phyloP scores from a whole-genome alignment of 2,329 filamentous ascomycete genomes.

The Colletotrichum cuscutae region DNA sequence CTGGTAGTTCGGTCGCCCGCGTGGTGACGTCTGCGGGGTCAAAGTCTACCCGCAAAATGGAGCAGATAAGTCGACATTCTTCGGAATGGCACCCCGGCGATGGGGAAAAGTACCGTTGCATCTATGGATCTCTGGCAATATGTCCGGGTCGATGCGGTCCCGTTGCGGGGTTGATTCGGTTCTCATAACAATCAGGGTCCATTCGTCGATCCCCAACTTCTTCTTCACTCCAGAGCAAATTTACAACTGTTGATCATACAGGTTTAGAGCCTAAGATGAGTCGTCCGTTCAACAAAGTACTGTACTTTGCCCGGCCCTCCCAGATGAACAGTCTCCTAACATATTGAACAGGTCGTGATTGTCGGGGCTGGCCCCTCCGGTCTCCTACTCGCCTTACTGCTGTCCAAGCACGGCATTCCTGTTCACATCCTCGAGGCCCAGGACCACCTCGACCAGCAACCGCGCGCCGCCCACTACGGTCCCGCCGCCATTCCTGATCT shows the following conservation, averaged over 20 bases:
- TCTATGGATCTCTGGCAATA: background rate
- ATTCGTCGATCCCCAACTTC: background rate
- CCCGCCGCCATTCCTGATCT: conserved; percentile 68
- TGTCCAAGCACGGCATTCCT: conserved; percentile 62
- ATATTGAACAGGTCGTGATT: conserved; percentile 43
- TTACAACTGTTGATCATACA: background rate
- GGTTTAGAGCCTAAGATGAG: conserved; percentile 2
- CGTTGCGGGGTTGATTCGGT: conserved; percentile 10
- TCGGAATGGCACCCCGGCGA: conserved; percentile 2
- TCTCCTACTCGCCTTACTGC: conserved; percentile 60
- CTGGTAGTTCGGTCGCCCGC: conserved; percentile 4
- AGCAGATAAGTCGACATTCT: background rate
- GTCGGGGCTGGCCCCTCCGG: conserved; percentile 62
- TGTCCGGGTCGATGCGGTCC: background rate
- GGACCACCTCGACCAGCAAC: conserved; percentile 65
- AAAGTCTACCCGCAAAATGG: background rate
- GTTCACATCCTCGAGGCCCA: conserved; percentile 67
- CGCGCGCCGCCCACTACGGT: conserved; percentile 71
- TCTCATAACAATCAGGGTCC: background rate
- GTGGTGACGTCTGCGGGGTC: conserved; percentile 25
- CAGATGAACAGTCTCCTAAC: background rate
- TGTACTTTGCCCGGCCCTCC: background rate
- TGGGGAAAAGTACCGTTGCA: background rate
- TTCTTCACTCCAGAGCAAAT: background rate
- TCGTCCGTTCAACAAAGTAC: conserved; percentile 21